Conservation (phyloP, 441 rosid genomes). For the Gossypium schwendimanii region DNA sequence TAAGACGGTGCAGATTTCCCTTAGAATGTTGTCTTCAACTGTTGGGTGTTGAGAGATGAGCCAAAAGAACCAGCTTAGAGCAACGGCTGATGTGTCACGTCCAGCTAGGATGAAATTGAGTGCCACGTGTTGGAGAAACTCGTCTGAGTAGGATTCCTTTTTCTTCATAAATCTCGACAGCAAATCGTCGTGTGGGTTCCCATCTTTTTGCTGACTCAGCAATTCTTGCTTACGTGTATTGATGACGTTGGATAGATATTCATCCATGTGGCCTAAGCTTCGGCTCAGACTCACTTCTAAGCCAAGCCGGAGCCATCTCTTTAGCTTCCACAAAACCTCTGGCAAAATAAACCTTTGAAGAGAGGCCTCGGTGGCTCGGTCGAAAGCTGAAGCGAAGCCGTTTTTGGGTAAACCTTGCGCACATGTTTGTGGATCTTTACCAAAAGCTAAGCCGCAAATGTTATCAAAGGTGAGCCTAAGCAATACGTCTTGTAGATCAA, state of each 20-base stretch:
- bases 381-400: slow-evolving; percentile 74
- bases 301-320: slow-evolving; percentile 71
- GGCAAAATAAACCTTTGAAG: slow-evolving; percentile 89
- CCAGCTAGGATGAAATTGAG: slow-evolving; percentile 95
- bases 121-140: slow-evolving; percentile 78
- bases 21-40: slow-evolving; percentile 62
- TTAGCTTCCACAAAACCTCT: slow-evolving; percentile 73
- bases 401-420: slow-evolving; percentile 67
- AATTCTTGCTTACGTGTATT: slow-evolving; percentile 65
- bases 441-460: slow-evolving; percentile 89
- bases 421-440: slow-evolving; percentile 86
- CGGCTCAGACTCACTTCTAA: slow-evolving; percentile 77
- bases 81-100: slow-evolving; percentile 92
- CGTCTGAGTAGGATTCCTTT: slow-evolving; percentile 72
- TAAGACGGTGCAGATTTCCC: slow-evolving; percentile 52
- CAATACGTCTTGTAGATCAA: slow-evolving; percentile 84
- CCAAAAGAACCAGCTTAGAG: slow-evolving; percentile 93
- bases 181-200: slow-evolving; percentile 64
- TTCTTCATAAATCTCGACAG: slow-evolving; percentile 83
- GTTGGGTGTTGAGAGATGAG: slow-evolving; percentile 47
- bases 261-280: slow-evolving; percentile 60
- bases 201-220: slow-evolving; percentile 35
- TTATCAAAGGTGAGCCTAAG: slow-evolving; percentile 94
- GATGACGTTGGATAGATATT: slow-evolving; percentile 62
- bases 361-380: slow-evolving; percentile 87